Conservation (phyloP, 2,329 filamentous ascomycete species). For the Aureobasidium pullulans region DNA sequence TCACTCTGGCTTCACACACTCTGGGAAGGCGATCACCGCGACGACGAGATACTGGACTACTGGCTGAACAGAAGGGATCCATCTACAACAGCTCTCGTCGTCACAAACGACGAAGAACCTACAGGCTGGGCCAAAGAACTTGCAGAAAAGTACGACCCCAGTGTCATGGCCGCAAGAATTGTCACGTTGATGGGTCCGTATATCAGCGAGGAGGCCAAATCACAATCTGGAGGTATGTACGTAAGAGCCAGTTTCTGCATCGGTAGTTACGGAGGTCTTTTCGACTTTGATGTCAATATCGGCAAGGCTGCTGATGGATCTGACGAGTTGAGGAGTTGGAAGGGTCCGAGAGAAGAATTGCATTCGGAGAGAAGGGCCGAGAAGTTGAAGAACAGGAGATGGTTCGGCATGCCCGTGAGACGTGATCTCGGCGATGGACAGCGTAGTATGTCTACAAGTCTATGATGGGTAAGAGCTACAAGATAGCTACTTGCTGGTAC, state of each 20-base stretch:
- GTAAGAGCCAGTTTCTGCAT: constrained; percentile 40
- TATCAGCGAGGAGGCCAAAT: constrained; percentile 35
- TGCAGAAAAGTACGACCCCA: constrained; percentile 32
- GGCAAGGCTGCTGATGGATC: constrained; percentile 25
- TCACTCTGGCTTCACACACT: constrained; percentile 36
- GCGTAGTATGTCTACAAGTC: not conserved
- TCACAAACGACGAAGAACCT: constrained; percentile 23
- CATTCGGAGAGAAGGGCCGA: constrained; percentile 34
- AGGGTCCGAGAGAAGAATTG: constrained; percentile 38
- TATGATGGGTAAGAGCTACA: not conserved
- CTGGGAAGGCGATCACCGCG: constrained; percentile 33
- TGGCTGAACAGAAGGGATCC: constrained; percentile 36
- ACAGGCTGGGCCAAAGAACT: constrained; percentile 37
- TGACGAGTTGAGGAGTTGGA: constrained; percentile 34
- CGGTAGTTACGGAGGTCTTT: constrained; percentile 34
- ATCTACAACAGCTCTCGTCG: constrained; percentile 31
- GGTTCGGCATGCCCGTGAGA: constrained; percentile 28
- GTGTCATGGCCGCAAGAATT: constrained; percentile 34
- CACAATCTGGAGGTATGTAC: constrained; percentile 33
- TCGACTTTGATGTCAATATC: constrained; percentile 39
- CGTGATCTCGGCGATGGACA: not conserved
- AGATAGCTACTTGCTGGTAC: too few relatives aligned
- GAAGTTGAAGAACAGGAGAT: constrained; percentile 36
- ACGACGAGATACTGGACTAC: constrained; percentile 36
- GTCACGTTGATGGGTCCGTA: constrained; percentile 33